Conservation (phyloP, 305 asterid genomes). For the Rubia occidens region DNA sequence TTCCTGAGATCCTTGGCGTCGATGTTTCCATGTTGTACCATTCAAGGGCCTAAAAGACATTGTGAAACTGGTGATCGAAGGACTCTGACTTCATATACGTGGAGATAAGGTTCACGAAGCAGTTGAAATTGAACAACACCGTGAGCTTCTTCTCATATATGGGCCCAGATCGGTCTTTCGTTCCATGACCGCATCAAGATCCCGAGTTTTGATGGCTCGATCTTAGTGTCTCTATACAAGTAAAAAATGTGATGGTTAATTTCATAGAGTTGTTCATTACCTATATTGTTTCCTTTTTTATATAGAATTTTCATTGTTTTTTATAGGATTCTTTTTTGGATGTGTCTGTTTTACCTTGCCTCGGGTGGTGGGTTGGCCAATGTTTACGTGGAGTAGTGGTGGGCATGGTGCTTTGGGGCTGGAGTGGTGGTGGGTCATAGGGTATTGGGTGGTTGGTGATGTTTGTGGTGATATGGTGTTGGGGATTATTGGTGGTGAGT, state of each 20-base stretch:
- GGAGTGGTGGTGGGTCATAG: no score
- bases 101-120: constrained; percentile 69
- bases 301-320: background rate
- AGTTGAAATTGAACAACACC: constrained; percentile 62
- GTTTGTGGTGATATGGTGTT: no score
- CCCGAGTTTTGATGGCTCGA: constrained; percentile 86
- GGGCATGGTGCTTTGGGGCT: no score
- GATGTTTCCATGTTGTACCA: no score
- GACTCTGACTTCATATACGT: constrained; percentile 92
- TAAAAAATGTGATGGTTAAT: constrained; percentile 82
- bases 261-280: constrained; percentile 76
- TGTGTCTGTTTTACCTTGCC: no score
- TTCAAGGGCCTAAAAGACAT: constrained; percentile 56
- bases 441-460: no score
- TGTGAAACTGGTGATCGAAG: constrained; percentile 83
- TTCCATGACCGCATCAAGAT: constrained; percentile 90
- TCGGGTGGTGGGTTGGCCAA: no score
- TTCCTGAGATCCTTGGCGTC: no score
- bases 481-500: no score
- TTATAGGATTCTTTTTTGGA: no score
- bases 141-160: constrained; percentile 56
- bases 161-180: constrained; percentile 88
- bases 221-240: constrained; percentile 83
- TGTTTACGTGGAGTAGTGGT: no score
- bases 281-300: constrained; percentile 80